phyloP scores from a whole-genome alignment of 345 rosid species.

The Hypericum perforatum region DNA sequence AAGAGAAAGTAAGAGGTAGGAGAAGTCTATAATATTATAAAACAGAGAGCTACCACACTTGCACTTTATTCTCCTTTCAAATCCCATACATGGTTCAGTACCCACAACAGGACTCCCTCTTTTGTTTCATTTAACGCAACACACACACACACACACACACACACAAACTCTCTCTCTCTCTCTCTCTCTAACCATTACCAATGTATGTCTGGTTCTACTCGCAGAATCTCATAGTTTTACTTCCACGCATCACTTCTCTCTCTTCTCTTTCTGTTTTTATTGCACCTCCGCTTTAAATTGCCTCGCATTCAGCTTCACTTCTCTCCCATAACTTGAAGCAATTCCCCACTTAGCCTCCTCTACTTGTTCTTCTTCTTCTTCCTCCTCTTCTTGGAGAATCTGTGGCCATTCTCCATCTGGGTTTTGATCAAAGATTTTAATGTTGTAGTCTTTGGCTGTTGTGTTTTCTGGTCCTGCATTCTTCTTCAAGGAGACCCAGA shows the following conservation, averaged over 20 bases:
- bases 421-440: no score
- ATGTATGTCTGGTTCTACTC: constrained; percentile 49
- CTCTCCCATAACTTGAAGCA: no score
- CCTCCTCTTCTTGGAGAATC: no score
- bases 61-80: constrained; percentile 44
- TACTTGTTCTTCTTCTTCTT: no score
- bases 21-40: no score
- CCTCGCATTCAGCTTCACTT: no score
- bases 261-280: constrained; percentile 11
- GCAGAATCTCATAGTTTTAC: constrained; percentile 32
- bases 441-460: no score
- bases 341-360: no score
- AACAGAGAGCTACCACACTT: constrained; percentile 15
- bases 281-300: constrained; percentile 11
- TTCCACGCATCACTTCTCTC: constrained; percentile 30
- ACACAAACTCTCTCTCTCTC: constrained; percentile 16
- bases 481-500: no score
- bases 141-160: constrained; percentile 8
- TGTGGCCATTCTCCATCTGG: no score
- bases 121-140: constrained; percentile 1
- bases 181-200: constrained; percentile 19
- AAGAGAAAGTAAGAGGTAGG: constrained; percentile 9
- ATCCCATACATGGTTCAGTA: constrained; percentile 39
- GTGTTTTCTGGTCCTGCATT: no score
- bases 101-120: constrained; percentile 32